Conservation (phyloP, 148 eudicot genomes). For the Linanthus parryae region DNA sequence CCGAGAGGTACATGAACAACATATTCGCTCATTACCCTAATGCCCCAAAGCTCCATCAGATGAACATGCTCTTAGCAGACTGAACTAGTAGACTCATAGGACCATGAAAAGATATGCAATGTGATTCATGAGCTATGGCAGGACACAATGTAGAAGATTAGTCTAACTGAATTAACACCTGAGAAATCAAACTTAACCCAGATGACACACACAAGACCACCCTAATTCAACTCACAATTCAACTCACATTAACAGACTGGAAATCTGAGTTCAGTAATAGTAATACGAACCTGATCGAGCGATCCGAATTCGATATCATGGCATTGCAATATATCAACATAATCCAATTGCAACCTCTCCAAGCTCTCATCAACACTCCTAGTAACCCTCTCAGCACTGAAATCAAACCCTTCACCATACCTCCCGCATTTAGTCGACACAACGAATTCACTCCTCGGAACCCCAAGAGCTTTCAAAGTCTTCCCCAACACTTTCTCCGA, state of each 20-base stretch:
- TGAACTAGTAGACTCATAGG: too few species aligned
- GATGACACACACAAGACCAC: background rate
- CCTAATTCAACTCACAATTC: too few species aligned
- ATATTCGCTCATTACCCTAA: too few species aligned
- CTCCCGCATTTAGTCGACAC: constrained; percentile 96
- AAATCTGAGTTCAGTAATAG: background rate
- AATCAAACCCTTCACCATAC: constrained; percentile 87
- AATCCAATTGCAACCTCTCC: constrained; percentile 90
- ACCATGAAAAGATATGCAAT: too few species aligned
- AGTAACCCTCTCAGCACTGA: constrained; percentile 92
- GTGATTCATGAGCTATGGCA: too few species aligned
- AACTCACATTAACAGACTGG: too few species aligned
- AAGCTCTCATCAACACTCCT: constrained; percentile 96
- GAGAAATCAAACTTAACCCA: constrained; percentile 1
- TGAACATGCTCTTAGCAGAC: too few species aligned
- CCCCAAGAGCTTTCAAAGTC: constrained; percentile 72
- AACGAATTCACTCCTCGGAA: constrained; percentile 73
- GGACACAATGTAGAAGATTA: too few species aligned
- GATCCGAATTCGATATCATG: constrained; percentile 97
- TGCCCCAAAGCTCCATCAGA: too few species aligned
- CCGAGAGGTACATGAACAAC: too few species aligned
- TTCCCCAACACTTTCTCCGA: constrained; percentile 85
- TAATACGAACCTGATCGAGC: constrained; percentile 79
- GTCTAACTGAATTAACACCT: too few species aligned
- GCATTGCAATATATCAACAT: constrained; percentile 92